Base-by-base conservation (phyloP, 1,139 yeast genomes). In the Candida sp. region DNA sequence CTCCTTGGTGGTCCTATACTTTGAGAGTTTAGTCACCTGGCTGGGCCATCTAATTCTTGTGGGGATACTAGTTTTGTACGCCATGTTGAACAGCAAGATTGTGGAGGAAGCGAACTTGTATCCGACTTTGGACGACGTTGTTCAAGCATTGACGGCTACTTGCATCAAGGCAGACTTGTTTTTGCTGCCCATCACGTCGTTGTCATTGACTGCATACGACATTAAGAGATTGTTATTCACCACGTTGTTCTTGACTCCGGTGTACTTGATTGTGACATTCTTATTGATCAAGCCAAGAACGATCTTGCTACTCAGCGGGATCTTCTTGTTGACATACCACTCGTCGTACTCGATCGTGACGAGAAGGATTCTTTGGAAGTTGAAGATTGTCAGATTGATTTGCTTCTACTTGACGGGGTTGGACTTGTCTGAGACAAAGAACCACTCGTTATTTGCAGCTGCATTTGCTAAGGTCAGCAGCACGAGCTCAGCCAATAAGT, bases 121-220 rank as follows among this genome's bases (percentile, higher is more conserved):
- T 56, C 96, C 98, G 4, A 90, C 97, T 0, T 74, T 94, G 55
- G 98, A 94, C 66, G 96, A 91, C 55, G 90, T 92, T 48, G 87
- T 93, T n/a, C 91, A 86, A 56, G 82, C 90, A 7, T 79, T 94
- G 63, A 85, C 94, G 3, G 80, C 88, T 37, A 86, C 92, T 1
- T 85, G 92, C 50, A 78, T 87, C 48, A 85, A 93, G 62, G 84
- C 90, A 23, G 96, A 91, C 61, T 72, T 91, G 66, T 75, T 93
- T 50, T 73, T 92, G 50, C 80, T 85, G 42, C 98, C 99, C 12
- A 75, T 93, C 47, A 85, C 94, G 1, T 75, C 86, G 11, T 73
- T 90, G 56, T 82, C 86, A 11, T 72, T 92, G 58, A 85, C 92
- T 2, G 82, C 90, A 0, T 83, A 88, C 59, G 98, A 93, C 63